Evolutionary conservation across 148 eudicot species (phyloP), one percentile per base, ranked within the genome.

Genomic region (Drosera capensis): DNA sequence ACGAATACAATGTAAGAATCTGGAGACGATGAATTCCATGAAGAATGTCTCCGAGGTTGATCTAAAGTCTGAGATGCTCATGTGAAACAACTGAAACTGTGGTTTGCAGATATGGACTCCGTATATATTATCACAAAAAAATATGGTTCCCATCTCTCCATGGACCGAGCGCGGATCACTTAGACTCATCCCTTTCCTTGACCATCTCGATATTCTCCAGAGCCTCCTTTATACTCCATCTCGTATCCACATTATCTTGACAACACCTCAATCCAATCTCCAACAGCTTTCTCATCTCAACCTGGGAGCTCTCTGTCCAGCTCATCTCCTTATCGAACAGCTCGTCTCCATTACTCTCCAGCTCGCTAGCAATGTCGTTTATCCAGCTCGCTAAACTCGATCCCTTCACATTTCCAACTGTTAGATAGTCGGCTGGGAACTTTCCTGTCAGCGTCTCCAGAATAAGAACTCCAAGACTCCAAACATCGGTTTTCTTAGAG

Each of bases 241-340:
- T 69, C 47, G 49, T 76, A 28, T 79, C 96, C 40, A 65, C 63
- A 53, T 64, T 56, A 79, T 72, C 62, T 40, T 82, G 85, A 43
- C 96, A 87, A 37, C 96, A 87, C 56, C 69, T 57, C 80, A 87
- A 67, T 14, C 94, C 96, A 3, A 87, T 66, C 71, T 70, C 82
- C 54, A 87, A 57, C 46, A 87, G 57, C 71, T 77, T 79, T 38
- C 79, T 45, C 96, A 87, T 82, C 54, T 80, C 78, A 3, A 94
- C 82, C 43, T 76, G 69, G 0, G 73, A 51, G 7, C 66, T 57
- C 42, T 46, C 56, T 0, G 68, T 60, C 7, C 54, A 55, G 16
- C 58, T 66, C 96, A 87, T 82, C 1, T 79, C 88, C 41, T 58
- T 52, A 29, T 87, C 94, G 18, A 87, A 82, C 56, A 86, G 81